phyloP scores from a whole-genome alignment of 2,329 filamentous ascomycete genomes.

The Botrytis medusae region DNA sequence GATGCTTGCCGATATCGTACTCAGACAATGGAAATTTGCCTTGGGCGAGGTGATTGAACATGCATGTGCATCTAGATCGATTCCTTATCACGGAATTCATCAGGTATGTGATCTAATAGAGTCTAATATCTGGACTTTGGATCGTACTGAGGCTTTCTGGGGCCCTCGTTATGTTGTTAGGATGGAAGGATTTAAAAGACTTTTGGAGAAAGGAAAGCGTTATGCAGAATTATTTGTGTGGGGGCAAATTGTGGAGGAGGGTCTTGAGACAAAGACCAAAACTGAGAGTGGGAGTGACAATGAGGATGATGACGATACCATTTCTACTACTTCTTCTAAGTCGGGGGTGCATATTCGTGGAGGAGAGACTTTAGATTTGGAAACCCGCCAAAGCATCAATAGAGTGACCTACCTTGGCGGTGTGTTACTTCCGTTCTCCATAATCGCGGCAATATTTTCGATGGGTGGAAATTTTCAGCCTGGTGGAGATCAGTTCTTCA shows the following conservation, averaged over 20 bases:
- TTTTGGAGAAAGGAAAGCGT: not conserved
- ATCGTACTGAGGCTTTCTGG: not conserved
- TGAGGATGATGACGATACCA: not conserved
- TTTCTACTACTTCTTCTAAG: not conserved
- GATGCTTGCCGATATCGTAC: not conserved
- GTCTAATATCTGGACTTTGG: slow-evolving; percentile 6
- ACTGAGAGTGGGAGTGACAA: not conserved
- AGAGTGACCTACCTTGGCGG: slow-evolving; percentile 11
- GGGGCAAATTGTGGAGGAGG: not conserved
- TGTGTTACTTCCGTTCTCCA: slow-evolving; percentile 16
- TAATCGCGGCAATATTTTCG: slow-evolving; percentile 13
- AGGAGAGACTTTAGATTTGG: slow-evolving; percentile 2
- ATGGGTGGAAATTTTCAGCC: slow-evolving; percentile 1
- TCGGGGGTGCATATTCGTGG: not conserved
- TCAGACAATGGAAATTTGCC: slow-evolving; percentile 6
- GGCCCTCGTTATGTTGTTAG: not conserved
- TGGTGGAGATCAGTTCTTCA: slow-evolving; percentile 12
- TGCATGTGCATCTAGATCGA: not conserved
- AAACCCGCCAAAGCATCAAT: slow-evolving; percentile 18
- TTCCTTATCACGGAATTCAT: not conserved
- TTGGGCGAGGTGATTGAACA: not conserved
- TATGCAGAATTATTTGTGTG: not conserved
- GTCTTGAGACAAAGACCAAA: not conserved
- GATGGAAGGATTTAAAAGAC: slow-evolving; percentile 5
- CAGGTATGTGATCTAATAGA: slow-evolving; percentile 5